Evolutionary conservation across 257 asterid genomes (phyloP).

Genomic region (Apocynum venetum): DNA sequence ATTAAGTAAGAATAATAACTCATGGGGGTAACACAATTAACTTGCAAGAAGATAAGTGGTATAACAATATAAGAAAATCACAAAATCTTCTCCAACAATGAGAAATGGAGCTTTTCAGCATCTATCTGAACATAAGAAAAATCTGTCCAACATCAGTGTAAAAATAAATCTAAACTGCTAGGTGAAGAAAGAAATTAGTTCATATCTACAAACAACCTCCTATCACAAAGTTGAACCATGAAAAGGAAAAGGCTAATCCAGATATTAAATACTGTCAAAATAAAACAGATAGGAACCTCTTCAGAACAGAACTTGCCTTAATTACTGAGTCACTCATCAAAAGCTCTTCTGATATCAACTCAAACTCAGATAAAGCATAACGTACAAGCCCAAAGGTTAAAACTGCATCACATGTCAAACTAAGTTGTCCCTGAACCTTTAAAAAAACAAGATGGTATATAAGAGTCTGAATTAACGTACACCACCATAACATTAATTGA

Average conservation of each 20-base stretch:
- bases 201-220: neutral
- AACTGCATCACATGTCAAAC: slow-evolving; percentile 72
- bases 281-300: neutral
- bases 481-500: neutral
- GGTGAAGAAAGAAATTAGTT: neutral
- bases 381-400: slow-evolving; percentile 75
- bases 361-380: slow-evolving; percentile 72
- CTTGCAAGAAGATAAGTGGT: neutral
- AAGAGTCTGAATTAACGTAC: neutral
- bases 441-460: slow-evolving; percentile 3
- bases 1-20: neutral
- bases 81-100: neutral
- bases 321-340: slow-evolving; percentile 85
- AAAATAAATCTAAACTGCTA: neutral
- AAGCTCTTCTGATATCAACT: slow-evolving; percentile 88
- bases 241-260: neutral
- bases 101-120: neutral
- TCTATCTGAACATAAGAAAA: neutral
- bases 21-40: neutral
- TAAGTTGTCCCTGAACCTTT: slow-evolving; percentile 85
- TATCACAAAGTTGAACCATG: neutral
- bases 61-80: neutral
- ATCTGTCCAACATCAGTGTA: neutral
- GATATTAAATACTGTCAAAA: neutral
- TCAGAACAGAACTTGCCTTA: slow-evolving; percentile 44